Evolutionary conservation across 768 basidiomycete species (phyloP), one percentile per base, ranked within the genome.

Genomic region (Tephrocybe rancida): DNA sequence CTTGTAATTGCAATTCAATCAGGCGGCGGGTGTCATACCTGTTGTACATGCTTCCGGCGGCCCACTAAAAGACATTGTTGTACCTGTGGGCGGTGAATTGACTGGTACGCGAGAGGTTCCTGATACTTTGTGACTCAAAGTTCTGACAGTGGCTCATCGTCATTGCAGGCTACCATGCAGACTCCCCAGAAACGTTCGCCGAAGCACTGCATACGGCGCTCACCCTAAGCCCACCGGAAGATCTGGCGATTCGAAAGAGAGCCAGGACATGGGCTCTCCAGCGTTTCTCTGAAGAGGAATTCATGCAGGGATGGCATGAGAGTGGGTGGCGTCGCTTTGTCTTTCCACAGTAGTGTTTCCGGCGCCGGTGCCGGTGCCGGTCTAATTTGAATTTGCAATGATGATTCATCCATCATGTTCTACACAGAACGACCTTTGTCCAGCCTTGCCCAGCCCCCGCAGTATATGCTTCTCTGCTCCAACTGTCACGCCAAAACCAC

Each of bases 1-100:
- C 22, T 39, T 22, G 42, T 44, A 29, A 50, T 48, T 4, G 27
- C 9, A 34, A 32, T 26, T 57, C 9, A 34, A 32, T 26, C 57
- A 98, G 95, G 95, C 94, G 9, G 94, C 97, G 3, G 96, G 96
- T 0, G 82, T 95, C 14, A 91, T 98, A 13, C 92, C 95, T 0
- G 84, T 98, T 3, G 85, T 88, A 0, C 95, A 99, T 65, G 91
- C 91, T 1, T 97, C 95, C 0, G 97, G 92, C 2, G 96, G 96
- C 0, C 96, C 96, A 0, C 67, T 95, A 21, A 80, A 85, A 51
- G 97, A 98, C 67, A 98, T 99, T 52, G 85, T 98, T 42, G 85
- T 93, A 1, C 92, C 93, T 0, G 83, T 81, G 65, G 69, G 87
- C 5, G 85, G 85, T 30, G 70, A 86, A 63, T 79, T 74, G 7